Conservation (phyloP, 495 filamentous ascomycete genomes). For the Penicillium paxilli region DNA sequence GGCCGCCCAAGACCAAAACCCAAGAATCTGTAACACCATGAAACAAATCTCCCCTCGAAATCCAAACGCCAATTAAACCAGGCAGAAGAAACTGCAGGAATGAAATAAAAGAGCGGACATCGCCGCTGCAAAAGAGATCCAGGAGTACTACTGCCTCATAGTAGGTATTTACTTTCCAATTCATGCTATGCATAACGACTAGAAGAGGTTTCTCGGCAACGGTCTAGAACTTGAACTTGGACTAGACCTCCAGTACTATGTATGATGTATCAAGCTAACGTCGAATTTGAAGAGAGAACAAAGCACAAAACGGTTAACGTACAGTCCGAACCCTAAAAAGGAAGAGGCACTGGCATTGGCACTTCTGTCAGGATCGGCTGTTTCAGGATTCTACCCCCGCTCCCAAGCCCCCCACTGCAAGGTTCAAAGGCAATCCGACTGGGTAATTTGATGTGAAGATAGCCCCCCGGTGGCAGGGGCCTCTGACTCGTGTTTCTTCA, state of each 20-base stretch:
- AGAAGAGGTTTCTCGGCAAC: background rate
- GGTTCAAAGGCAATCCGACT: background rate
- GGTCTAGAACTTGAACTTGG: background rate
- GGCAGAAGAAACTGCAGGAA: background rate
- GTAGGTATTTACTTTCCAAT: too few species aligned
- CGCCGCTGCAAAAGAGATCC: background rate
- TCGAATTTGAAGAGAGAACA: background rate
- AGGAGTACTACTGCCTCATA: too few species aligned
- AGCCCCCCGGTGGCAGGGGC: background rate
- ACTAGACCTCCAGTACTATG: too few species aligned
- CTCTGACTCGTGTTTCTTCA: background rate
- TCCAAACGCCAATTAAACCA: background rate
- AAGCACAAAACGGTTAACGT: background rate
- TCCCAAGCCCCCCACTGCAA: background rate
- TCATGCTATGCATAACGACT: too few species aligned
- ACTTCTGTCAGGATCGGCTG: background rate
- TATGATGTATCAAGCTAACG: background rate
- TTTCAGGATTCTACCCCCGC: conserved; percentile 4
- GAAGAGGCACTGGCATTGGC: too few species aligned
- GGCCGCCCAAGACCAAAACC: background rate
- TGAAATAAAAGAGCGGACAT: background rate
- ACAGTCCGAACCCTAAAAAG: background rate
- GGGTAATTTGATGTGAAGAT: background rate
- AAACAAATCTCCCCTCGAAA: background rate
- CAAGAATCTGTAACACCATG: background rate